Conservation (phyloP, 345 rosid genomes). For the Erodium maritimum region DNA sequence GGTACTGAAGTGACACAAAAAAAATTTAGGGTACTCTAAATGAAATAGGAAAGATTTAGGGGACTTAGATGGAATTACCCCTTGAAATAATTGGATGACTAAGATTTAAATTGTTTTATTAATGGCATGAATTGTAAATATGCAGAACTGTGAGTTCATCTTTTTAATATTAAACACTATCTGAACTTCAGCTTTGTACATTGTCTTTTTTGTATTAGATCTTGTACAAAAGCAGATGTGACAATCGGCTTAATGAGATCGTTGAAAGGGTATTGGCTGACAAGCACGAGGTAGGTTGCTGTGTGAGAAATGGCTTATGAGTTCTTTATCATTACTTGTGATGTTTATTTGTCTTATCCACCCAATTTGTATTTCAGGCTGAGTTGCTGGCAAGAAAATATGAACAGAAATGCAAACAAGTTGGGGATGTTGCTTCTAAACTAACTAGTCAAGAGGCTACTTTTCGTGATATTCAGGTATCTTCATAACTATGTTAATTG, state of each 20-base stretch:
- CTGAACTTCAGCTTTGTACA: conserved; percentile 1
- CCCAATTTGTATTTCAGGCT: conserved; percentile 32
- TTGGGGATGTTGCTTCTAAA: conserved; percentile 86
- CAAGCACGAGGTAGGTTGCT: conserved; percentile 62
- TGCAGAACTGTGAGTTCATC: no score
- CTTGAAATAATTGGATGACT: no score
- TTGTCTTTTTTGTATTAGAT: conserved; percentile 31
- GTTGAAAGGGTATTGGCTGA: conserved; percentile 65
- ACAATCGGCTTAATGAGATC: conserved; percentile 86
- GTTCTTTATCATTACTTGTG: conserved; percentile 4
- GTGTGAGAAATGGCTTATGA: conserved; percentile 8
- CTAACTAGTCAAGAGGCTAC: conserved; percentile 91
- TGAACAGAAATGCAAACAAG: conserved; percentile 79
- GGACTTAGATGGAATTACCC: no score
- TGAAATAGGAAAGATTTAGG: no score
- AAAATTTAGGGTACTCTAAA: no score
- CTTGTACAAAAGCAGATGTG: conserved; percentile 91
- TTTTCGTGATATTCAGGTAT: conserved; percentile 95
- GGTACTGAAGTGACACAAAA: no score
- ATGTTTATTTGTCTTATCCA: conserved; percentile 14
- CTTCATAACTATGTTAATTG: conserved; percentile 3
- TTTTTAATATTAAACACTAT: not conserved
- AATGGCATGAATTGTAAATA: no score
- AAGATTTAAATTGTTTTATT: no score
- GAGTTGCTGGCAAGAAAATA: conserved; percentile 69